A percentile compares a stretch with the other conserved stretches of the same genome.
Conservation (phyloP, 78 protist species). For the Protostelium mycophagum region DNA sequence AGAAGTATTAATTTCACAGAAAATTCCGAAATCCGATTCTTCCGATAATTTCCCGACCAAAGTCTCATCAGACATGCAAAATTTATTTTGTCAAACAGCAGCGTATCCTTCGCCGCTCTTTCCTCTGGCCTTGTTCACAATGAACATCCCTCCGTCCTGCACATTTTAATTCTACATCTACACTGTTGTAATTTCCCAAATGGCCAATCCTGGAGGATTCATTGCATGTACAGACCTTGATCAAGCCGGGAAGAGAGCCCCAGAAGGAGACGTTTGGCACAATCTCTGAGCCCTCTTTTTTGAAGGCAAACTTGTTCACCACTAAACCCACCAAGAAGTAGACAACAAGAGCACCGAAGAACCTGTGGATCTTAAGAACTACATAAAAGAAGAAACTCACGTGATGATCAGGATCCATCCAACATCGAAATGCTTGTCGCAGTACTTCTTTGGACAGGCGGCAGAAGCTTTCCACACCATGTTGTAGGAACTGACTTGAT, state of each 20-base stretch:
- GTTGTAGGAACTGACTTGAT: not conserved
- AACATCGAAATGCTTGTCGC: not conserved
- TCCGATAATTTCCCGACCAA: too few species aligned
- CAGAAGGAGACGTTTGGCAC: not conserved
- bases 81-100: too few species aligned
- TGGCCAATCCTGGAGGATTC: too few species aligned
- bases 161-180: too few species aligned
- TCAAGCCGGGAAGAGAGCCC: not conserved
- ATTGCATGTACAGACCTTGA: too few species aligned
- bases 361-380: not conserved
- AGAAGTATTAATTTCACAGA: too few species aligned
- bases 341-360: not conserved
- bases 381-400: not conserved
- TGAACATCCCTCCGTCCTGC: too few species aligned
- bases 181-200: too few species aligned
- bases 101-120: too few species aligned
- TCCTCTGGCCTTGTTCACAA: too few species aligned
- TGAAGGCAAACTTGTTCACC: not conserved
- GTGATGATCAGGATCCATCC: not conserved
- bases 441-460: not conserved
- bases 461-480: not conserved
- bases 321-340: not conserved
- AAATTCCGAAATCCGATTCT: too few species aligned
- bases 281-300: not conserved
- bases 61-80: too few species aligned